A percentile compares a stretch with the other conserved stretches of the same genome.
Conservation (phyloP, 1,139 yeast genomes). For the Taiozyma sp. region DNA sequence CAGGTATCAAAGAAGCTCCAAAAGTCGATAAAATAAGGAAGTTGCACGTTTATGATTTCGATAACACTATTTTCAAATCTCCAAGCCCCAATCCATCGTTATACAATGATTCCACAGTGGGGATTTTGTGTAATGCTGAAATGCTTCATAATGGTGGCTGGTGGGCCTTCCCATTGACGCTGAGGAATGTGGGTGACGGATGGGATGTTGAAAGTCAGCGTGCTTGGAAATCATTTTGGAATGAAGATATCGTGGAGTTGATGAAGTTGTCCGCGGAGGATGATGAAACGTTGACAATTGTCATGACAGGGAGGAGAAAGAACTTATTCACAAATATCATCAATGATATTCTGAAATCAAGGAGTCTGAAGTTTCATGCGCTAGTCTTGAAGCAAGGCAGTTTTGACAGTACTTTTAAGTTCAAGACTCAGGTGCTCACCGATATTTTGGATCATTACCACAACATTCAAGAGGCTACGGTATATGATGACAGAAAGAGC, state of each 20-base stretch:
- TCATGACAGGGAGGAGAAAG: conserved; percentile 38
- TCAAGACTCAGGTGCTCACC: conserved; percentile 30
- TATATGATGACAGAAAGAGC: conserved; percentile 37
- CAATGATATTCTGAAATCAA: conserved; percentile 24
- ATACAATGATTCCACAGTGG: conserved; percentile 27
- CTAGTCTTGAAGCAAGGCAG: conserved; percentile 30
- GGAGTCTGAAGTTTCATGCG: conserved; percentile 32
- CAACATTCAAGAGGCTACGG: conserved; percentile 26
- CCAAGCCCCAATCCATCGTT: conserved; percentile 38
- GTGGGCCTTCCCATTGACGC: conserved; percentile 37
- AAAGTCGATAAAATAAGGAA: conserved; percentile 16
- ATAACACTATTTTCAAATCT: conserved; percentile 39
- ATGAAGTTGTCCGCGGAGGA: conserved; percentile 29
- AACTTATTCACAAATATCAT: conserved; percentile 26
- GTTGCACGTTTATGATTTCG: conserved; percentile 42
- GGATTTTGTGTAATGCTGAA: conserved; percentile 23
- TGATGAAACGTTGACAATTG: conserved; percentile 29
- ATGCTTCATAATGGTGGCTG: conserved; percentile 36
- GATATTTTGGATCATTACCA: conserved; percentile 30
- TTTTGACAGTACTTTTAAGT: conserved; percentile 28
- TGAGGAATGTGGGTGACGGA: conserved; percentile 30
- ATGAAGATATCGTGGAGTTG: conserved; percentile 31
- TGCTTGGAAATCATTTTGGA: conserved; percentile 36
- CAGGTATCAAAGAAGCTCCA: conserved; percentile 5
- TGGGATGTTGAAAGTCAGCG: conserved; percentile 24